These are phyloP conservation scores for Candida tropicalis DNA, from an alignment of 1,139 yeast genomes.

Conservation along the genomic window DNA sequence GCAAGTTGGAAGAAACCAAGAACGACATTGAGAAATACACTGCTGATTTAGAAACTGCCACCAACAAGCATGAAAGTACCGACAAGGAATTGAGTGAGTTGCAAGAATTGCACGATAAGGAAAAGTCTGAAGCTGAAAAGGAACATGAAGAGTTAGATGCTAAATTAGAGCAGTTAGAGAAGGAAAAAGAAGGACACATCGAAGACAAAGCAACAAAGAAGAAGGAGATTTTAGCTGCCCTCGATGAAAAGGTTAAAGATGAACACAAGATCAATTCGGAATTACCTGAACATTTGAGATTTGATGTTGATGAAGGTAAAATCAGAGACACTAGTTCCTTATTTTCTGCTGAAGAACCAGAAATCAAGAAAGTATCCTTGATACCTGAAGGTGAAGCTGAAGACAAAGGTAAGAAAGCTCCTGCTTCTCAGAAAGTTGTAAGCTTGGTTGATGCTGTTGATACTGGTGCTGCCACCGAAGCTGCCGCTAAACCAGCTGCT, in stretches of 20 bases:
- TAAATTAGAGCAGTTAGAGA: slow-evolving; percentile 32
- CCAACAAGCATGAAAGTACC: slow-evolving; percentile 34
- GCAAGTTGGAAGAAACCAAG: slow-evolving; percentile 40
- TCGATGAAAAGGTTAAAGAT: slow-evolving; percentile 41
- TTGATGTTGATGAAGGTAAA: slow-evolving; percentile 43
- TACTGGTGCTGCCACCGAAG: slow-evolving; percentile 6
- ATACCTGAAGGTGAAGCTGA: slow-evolving; percentile 14
- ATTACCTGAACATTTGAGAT: slow-evolving; percentile 55
- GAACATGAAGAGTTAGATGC: slow-evolving; percentile 34
- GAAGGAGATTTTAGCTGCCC: slow-evolving; percentile 32
- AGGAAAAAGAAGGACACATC: slow-evolving; percentile 32
- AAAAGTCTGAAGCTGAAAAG: slow-evolving; percentile 28
- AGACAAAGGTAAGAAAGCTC: slow-evolving; percentile 3
- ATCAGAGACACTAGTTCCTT: slow-evolving; percentile 45
- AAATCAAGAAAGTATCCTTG: slow-evolving; percentile 21
- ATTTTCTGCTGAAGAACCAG: slow-evolving; percentile 34
- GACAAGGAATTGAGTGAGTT: slow-evolving; percentile 35
- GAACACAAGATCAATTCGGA: slow-evolving; percentile 49
- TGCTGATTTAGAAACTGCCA: slow-evolving; percentile 34
- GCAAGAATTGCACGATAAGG: slow-evolving; percentile 26
- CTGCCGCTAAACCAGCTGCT: slow-evolving; percentile 4
- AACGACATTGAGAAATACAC: slow-evolving; percentile 40
- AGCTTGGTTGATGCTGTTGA: slow-evolving; percentile 9
- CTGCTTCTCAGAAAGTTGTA: neutral
- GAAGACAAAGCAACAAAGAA: slow-evolving; percentile 34